Evolutionary conservation across 2,329 filamentous ascomycete genomes (phyloP), one percentile per base, ranked within the genome.

Genomic region (Beauveria medogensis): DNA sequence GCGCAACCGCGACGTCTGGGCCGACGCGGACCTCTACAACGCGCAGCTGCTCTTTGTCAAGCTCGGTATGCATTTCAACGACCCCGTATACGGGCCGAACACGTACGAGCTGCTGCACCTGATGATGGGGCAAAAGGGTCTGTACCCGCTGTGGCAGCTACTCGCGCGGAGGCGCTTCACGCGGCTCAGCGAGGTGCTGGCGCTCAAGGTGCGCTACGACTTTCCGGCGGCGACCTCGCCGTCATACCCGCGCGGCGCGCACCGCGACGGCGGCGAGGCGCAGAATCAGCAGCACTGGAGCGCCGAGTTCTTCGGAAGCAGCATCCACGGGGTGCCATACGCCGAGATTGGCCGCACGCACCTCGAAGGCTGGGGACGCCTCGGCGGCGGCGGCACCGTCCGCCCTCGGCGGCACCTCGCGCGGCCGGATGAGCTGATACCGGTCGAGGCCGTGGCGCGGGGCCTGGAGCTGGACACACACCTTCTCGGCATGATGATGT

Each of bases 1-100:
- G 5, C 76, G 75, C 34, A 83, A 83, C 69, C 57, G 59, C 10
- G 65, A 67, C 0, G 76, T 86, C 53, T 88, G 88, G 79, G 75
- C 79, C 10, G 75, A 87, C 61, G 63, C 70, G 4, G 84, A 90
- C 67, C 71, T 94, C 10, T 82, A 83, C 68, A 78, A 82, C 55
- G 78, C 82, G 3, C 82, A 85, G 50, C 72, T 87, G 62, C 86
- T 93, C 74, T 76, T 90, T 65, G 69, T 90, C 64, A 92, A 93
- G 74, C 80, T 94, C 18, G 80, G 84, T 67, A 84, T 92, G 82
- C 78, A 79, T 59, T 85, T 91, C 71, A 83, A 82, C 61, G 81
- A 90, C 64, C 87, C 89, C 0, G 69, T 83, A 26, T 78, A 78
- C 54, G 82, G 81, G 0, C 78, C 79, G 18, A 78, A 78, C 54